phyloP scores from a whole-genome alignment of 1,284 basidiomycete species.

The Moesziomyces sp. region DNA sequence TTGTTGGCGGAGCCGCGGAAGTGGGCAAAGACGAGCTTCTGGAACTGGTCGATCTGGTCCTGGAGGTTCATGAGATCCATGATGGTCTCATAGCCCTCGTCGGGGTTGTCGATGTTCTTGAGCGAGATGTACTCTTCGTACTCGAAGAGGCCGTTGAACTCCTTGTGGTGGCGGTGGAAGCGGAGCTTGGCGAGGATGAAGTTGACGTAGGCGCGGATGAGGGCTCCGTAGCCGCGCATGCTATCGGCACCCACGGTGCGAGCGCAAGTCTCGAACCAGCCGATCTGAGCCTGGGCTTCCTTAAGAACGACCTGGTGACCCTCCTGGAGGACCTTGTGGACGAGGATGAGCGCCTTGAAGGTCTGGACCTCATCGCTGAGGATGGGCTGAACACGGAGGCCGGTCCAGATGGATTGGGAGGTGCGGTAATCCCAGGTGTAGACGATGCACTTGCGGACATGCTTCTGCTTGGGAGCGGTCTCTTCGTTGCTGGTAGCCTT shows the following conservation, averaged over 20 bases:
- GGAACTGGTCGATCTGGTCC: conserved; percentile 67
- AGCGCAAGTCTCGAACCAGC: conserved; percentile 67
- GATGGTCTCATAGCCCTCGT: conserved; percentile 68
- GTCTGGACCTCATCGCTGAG: conserved; percentile 67
- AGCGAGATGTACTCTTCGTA: conserved; percentile 68
- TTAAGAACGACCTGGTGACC: conserved; percentile 64
- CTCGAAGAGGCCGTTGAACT: conserved; percentile 68
- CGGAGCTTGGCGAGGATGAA: conserved; percentile 67
- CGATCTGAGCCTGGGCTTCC: conserved; percentile 65
- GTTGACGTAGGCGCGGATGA: conserved; percentile 65
- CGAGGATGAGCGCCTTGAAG: conserved; percentile 67
- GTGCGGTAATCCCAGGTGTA: conserved; percentile 68
- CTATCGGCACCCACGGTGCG: conserved; percentile 60
- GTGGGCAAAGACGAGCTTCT: conserved; percentile 66
- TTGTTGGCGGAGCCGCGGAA: conserved; percentile 63
- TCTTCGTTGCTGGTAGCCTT: conserved; percentile 66
- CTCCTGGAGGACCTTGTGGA: conserved; percentile 67
- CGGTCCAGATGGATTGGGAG: conserved; percentile 65
- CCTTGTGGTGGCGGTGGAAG: conserved; percentile 67
- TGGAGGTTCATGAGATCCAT: conserved; percentile 68
- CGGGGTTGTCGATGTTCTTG: conserved; percentile 68
- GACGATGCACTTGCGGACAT: conserved; percentile 67
- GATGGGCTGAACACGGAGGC: conserved; percentile 65
- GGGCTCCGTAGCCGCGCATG: conserved; percentile 61
- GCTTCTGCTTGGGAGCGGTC: conserved; percentile 67